A percentile compares a stretch with the other conserved stretches of the same genome.
phyloP scores from a whole-genome alignment of 345 rosid genomes.

The rapeseed (Brassica napus) region Da-Ae NC_063452.1:62681501-62682000 shows the following conservation, averaged over 20 bases:
- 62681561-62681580: constrained; percentile 20
- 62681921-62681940: no score
- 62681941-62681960: no score
- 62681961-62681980: no score
- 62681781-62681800: constrained; percentile 12
- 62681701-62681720: background rate
- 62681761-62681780: constrained; percentile 2
- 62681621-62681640: constrained; percentile 29
- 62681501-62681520: background rate
- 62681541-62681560: constrained; percentile 18
- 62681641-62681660: constrained; percentile 33
- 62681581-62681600: constrained; percentile 32
- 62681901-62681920: no score
- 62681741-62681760: constrained; percentile 7
- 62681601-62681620: constrained; percentile 28
- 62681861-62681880: no score
- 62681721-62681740: background rate
- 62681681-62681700: background rate
- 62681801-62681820: constrained; percentile 14
- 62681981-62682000: no score
- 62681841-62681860: background rate
- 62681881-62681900: no score
- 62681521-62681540: constrained; percentile 10
- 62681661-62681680: constrained; percentile 1
- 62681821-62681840: constrained; percentile 2